Conservation (phyloP, 2,329 filamentous ascomycete genomes). For the Phialemonium atrogriseum region DNA sequence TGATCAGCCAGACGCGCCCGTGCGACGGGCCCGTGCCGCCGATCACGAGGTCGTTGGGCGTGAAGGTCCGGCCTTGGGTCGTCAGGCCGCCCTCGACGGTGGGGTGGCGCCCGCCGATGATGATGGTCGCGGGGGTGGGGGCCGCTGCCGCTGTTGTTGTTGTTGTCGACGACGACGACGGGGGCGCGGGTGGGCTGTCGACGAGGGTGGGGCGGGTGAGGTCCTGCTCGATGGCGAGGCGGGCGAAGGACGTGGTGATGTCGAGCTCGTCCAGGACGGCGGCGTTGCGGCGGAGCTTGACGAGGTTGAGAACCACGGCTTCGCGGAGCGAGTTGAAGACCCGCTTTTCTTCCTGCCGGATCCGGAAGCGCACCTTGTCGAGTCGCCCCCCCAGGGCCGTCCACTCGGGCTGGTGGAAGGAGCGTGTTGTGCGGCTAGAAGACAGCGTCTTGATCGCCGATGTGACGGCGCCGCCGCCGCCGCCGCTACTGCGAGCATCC, state of each 20-base stretch:
- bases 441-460: slow-evolving; percentile 50
- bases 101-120: slow-evolving; percentile 81
- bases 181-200: slow-evolving; percentile 48
- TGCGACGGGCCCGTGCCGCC: slow-evolving; percentile 56
- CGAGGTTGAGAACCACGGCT: slow-evolving; percentile 69
- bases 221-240: slow-evolving; percentile 64
- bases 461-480: slow-evolving; percentile 12
- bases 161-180: slow-evolving; percentile 74
- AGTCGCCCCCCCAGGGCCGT: slow-evolving; percentile 69
- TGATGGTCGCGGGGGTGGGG: slow-evolving; percentile 54
- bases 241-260: slow-evolving; percentile 77
- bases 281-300: slow-evolving; percentile 82
- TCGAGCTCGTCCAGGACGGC: slow-evolving; percentile 90
- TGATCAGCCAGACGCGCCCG: slow-evolving; percentile 60
- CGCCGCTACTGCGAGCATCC: slow-evolving; percentile 39
- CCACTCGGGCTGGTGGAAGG: slow-evolving; percentile 81
- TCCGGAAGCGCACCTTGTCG: slow-evolving; percentile 68
- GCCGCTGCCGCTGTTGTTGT: too few relatives aligned
- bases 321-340: slow-evolving; percentile 70
- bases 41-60: slow-evolving; percentile 77
- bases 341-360: slow-evolving; percentile 74
- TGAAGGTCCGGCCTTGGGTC: slow-evolving; percentile 73
- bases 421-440: slow-evolving; percentile 74
- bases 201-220: slow-evolving; percentile 69
- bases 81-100: slow-evolving; percentile 80